Conservation (phyloP, 176 grass and related monocot species). For the Oryza coarctata region DNA sequence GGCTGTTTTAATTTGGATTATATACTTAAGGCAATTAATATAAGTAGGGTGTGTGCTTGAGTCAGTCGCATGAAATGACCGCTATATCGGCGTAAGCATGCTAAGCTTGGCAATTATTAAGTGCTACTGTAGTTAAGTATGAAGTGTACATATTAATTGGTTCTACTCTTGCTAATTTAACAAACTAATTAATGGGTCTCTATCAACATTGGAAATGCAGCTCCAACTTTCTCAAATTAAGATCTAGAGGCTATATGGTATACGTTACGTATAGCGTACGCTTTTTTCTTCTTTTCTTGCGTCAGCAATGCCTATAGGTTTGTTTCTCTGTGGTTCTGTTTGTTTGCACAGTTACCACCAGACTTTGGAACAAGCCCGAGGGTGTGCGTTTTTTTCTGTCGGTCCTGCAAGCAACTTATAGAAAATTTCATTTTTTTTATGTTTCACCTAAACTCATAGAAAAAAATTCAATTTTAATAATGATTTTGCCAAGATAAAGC, state of each 20-base stretch:
- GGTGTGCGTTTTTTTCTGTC: no score
- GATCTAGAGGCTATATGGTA: background rate
- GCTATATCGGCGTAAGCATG: background rate
- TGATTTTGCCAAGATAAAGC: no score
- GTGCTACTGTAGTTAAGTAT: background rate
- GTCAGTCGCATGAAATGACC: constrained; percentile 26
- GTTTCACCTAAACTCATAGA: no score
- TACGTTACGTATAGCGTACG: background rate
- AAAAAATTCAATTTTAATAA: no score
- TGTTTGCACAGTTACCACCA: no score
- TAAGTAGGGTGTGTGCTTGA: background rate
- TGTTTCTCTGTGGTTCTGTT: background rate
- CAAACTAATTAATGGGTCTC: background rate
- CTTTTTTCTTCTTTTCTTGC: background rate
- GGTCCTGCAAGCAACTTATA: no score
- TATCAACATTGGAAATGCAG: background rate
- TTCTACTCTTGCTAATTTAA: background rate
- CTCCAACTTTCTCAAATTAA: background rate
- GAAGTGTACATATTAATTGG: background rate
- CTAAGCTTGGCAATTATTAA: no score
- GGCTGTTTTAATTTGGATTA: background rate
- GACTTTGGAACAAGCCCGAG: no score
- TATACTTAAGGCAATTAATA: background rate
- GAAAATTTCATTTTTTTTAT: no score
- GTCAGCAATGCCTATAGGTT: background rate